Evolutionary conservation across 1,284 basidiomycete species (phyloP), one percentile per base, ranked within the genome.

Genomic region (Laetiporus sulphureus): DNA sequence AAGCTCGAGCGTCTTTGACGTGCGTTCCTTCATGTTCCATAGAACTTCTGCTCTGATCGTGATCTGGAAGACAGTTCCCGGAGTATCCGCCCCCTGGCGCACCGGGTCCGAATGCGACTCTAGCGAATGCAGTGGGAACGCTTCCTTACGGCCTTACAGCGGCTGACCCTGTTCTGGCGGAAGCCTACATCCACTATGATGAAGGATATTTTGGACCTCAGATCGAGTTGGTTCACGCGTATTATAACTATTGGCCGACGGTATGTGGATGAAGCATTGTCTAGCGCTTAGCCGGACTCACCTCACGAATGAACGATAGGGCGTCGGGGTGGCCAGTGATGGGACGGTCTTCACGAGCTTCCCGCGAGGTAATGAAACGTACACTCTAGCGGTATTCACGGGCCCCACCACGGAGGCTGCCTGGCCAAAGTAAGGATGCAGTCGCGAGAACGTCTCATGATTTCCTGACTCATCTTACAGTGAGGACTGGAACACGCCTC

Each of bases 201-300:
- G 48, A 47, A 15, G 52, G 49, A n/a, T 38, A 29, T 15, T 53
- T 46, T 32, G 52, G 52, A 2, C 47, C 52, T 5, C 38, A 47
- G 2, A 40, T 53, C 21, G 47, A 53, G 30, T 42, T 53, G 7
- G 49, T 53, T 4, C 52, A 53, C 35, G 49, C 49, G 1, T 53
- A 49, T 36, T 51, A 51, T 37, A 45, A 53, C 29, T 53, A 49
- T 24, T 53, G 52, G 52, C 52, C 52, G 0, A 53, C 52, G 23
- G 49, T 53, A 27, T 8, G 25, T 21, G n/a, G 6, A 8, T 15
- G 12, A 15, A 4, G 16, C 32, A 8, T 10, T 21, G 21, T n/a
- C n/a, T n/a, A 16, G 11, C n/a, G n/a, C 19, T 27, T 36, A n/a
- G n/a, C n/a, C 22, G 16, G 19, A 25, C 7, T 13, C 34, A 18